Base-by-base conservation (phyloP, 371 early-diverging fungal species). In the Zychaea mexicana region DNA sequence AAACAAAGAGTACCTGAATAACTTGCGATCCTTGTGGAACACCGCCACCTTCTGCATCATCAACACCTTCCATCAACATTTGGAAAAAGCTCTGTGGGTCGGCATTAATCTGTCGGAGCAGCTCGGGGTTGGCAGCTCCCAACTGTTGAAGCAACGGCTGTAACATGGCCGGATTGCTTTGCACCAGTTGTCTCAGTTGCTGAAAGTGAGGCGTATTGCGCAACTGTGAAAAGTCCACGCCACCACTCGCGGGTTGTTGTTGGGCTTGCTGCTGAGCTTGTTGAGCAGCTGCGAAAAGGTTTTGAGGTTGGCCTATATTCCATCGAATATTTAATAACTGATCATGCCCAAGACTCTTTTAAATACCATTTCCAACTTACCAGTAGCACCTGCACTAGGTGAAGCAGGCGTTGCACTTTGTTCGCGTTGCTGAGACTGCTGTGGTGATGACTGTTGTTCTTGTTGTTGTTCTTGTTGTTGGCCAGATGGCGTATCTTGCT, bases 151-250 rank as follows among this genome's bases (percentile, higher is more conserved):
- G 78, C 39, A 98, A 76, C 42, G 95, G 95, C 71, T 92, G 91
- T 62, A 98, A 82, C 68, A 96, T 76, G 15, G 87, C 85, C 32
- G 98, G 98, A 76, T 98, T 92, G 30, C 84, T 76, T 65, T 90
- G 94, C 19, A 97, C 88, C 62, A 96, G 74, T 66, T 92, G 89
- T 57, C 97, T 89, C 30, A 98, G 79, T 74, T 95, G 92, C 71
- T 93, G 92, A 70, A 98, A 96, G 69, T 97, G 96, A 31, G 96
- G 94, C 36, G 89, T 86, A 61, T 87, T 84, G 64, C 90, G 78
- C 63, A 97, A 77, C 53, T 82, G 76, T 13, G 79, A 77, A 65
- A 96, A 76, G 53, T 78, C 85, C n/a, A 71, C 73, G 61, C 65
- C 60, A 31, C 60, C 69, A 27, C 66, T 72, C 27, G 54, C 62